Base-by-base conservation (phyloP, 2,329 filamentous ascomycete species). In the Pestalotiopsis sp. region DNA sequence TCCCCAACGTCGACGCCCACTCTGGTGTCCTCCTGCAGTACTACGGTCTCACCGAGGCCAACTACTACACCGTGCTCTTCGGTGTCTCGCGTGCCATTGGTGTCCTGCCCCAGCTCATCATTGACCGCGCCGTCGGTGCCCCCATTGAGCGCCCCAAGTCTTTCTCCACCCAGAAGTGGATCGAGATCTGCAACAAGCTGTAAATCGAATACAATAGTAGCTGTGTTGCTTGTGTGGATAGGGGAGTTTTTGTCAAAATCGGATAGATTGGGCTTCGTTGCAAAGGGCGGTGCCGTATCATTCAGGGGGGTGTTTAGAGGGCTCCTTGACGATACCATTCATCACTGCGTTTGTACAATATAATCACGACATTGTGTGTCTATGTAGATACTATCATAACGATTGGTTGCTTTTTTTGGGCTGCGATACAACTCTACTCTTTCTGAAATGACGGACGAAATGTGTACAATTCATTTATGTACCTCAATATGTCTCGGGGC, bases 41-140 rank as follows among this genome's bases (percentile, higher is more conserved):
- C 92, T 99, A 99, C 87, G 96, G 96, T 80, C 89, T 99, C 82
- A 98, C 93, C 73, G 95, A 99, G 90, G 93, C 96, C 85, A 98
- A 91, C 92, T 99, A 97, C 92, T 99, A 99, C 93, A 99, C 96
- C 72, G 96, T 99, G 72, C 93, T 99, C 81, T 99, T 99, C 84
- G 96, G 96, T 90, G 96, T 99, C 59, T 97, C 95, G 76, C 93
- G 96, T 82, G 96, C 96, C 76, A 93, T 99, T 78, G 96, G 96
- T 91, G 96, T 99, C 75, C 92, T 99, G 79, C 96, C 96, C 78
- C 96, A 99, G 90, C 90, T 99, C 82, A 99, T 99, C 89, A 98
- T 99, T 80, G 96, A 99, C 90, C 95, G 96, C 82, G 96, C 95
- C 76, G 89, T 98, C 75, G 96, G 96, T 81, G 93, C 94, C 76